Evolutionary conservation across 1,284 basidiomycete genomes (phyloP), one percentile per base, ranked within the genome.

Genomic region (Golubevia sp.): DNA sequence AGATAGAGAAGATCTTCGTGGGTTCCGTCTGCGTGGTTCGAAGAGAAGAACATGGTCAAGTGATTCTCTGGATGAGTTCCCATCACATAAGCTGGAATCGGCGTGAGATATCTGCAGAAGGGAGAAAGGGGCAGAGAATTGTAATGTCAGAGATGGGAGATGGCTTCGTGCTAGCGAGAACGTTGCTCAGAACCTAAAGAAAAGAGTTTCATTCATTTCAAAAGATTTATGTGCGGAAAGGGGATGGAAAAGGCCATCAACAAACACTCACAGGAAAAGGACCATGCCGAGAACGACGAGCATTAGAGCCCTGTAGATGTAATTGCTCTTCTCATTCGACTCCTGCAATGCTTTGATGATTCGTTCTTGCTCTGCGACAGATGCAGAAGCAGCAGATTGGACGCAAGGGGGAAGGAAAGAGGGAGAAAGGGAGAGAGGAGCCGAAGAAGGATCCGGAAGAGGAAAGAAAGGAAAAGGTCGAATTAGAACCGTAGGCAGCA

Each of bases 31-130:
- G 38, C 38, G 21, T 69, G 64, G 56, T 73, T 60, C 11, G 75
- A 67, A 27, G 64, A 66, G 62, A 78, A 77, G 26, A 83, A 69
- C 13, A 72, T 71, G 56, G 49, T 58, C 3, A 78, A 58, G 59
- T 82, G 79, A 62, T 73, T 82, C 56, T 79, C 75, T 0, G 79
- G 76, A 56, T 83, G 80, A 26, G 74, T 68, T 15, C 78, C 78
- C 27, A 64, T 56, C 34, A 77, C 61, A 65, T 82, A 83, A 8
- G 73, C 68, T 1, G 80, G 80, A 30, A 83, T 65, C 15, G 80
- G 80, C 0, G 76, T 77, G 15, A 80, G 62, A 61, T 79, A 81
- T 25, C 70, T 73, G 49, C 6, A 48, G 53, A 13, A 20, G 64
- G 20, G 15, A 3, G 58, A 18, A 13, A 20, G 24, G 53, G 30